Conservation (phyloP, 768 basidiomycete genomes). For the Trametes villosa region DNA sequence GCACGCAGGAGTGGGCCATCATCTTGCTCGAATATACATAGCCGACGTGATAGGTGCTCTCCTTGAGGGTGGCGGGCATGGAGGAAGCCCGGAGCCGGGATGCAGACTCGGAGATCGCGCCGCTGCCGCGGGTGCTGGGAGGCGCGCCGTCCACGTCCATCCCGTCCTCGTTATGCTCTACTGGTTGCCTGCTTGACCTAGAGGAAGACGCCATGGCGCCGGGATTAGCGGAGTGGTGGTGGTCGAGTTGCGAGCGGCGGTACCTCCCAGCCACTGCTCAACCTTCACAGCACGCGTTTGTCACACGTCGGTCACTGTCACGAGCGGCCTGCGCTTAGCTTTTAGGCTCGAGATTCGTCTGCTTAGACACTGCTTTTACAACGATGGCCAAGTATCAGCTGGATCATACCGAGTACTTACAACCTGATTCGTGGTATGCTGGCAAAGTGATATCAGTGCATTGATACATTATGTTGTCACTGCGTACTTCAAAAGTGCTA, state of each 20-base stretch:
- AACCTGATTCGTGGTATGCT: too few species aligned
- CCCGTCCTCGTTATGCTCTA: not conserved
- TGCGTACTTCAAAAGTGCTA: too few species aligned
- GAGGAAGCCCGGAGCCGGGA: slow-evolving; percentile 7
- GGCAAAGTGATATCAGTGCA: too few species aligned
- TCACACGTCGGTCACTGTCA: not conserved
- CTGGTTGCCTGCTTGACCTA: too few species aligned
- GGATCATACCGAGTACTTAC: too few species aligned
- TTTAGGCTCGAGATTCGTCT: too few species aligned
- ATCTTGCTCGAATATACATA: slow-evolving; percentile 88
- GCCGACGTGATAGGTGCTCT: slow-evolving; percentile 54
- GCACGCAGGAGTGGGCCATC: slow-evolving; percentile 77
- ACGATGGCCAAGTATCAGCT: too few species aligned
- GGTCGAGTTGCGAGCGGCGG: not conserved
- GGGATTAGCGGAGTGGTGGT: not conserved
- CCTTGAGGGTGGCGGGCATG: slow-evolving; percentile 12
- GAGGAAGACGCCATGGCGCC: not conserved
- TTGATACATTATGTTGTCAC: too few species aligned
- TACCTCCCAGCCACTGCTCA: too few species aligned
- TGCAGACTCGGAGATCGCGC: not conserved
- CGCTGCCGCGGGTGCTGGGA: not conserved
- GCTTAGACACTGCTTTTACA: too few species aligned
- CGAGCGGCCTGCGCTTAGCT: too few species aligned
- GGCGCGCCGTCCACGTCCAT: not conserved
- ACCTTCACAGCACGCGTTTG: too few species aligned